Conservation (phyloP, 306 rosid genomes). For the Benincasa hispida region DNA sequence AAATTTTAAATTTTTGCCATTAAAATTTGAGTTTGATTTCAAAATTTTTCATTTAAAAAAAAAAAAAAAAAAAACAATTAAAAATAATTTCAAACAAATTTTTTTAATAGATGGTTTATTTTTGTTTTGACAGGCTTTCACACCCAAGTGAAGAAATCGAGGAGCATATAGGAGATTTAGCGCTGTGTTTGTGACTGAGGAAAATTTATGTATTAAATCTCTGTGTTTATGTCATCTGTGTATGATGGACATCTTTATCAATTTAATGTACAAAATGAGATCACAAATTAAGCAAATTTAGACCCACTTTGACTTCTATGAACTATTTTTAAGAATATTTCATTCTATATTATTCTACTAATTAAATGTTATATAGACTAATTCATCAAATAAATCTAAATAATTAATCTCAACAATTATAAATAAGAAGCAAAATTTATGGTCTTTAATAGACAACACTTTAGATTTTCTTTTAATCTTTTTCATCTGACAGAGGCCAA, state of each 20-base stretch:
- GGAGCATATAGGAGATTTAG: background rate
- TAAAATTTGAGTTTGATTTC: too few relatives aligned
- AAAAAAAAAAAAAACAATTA: too few relatives aligned
- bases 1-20: too few relatives aligned
- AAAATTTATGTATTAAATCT: background rate
- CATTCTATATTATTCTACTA: background rate
- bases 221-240: background rate
- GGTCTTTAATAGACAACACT: too few relatives aligned
- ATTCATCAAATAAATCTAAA: too few relatives aligned
- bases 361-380: background rate
- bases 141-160: constrained; percentile 34
- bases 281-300: background rate
- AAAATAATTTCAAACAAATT: too few relatives aligned
- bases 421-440: too few relatives aligned
- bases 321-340: background rate
- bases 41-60: too few relatives aligned
- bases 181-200: background rate
- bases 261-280: constrained; percentile 10
- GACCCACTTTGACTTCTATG: background rate
- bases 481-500: too few relatives aligned
- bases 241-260: background rate
- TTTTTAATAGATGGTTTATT: background rate
- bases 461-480: too few relatives aligned
- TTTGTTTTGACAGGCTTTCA: constrained; percentile 37
- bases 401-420: too few relatives aligned